Evolutionary conservation across 352 stramenopile genomes (phyloP).

Genomic region (Globisporangium yorkense): DNA sequence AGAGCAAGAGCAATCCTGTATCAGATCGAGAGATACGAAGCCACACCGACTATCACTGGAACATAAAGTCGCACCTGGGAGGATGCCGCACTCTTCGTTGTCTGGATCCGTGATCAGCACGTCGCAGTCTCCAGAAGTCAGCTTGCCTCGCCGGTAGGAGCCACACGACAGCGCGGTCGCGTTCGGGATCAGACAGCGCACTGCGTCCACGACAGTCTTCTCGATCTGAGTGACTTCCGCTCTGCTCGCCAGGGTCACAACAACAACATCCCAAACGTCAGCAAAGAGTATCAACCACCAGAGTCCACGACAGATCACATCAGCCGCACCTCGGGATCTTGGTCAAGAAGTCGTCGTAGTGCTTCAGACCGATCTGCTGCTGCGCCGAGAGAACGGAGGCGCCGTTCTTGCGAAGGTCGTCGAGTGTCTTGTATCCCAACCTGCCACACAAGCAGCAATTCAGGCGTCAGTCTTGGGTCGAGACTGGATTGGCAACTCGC

Average conservation of each 20-base stretch:
- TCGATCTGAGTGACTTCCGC: constrained; percentile 72
- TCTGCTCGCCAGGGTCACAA: constrained; percentile 15
- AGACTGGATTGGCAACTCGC: not conserved
- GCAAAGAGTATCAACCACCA: not conserved
- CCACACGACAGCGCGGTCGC: constrained; percentile 62
- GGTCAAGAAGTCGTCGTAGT: constrained; percentile 73
- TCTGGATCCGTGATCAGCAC: constrained; percentile 75
- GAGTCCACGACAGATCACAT: not conserved
- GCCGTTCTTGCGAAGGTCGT: constrained; percentile 35
- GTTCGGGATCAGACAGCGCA: constrained; percentile 57
- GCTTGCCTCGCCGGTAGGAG: constrained; percentile 74
- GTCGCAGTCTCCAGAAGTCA: constrained; percentile 68
- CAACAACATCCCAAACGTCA: not conserved
- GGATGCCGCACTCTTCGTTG: constrained; percentile 54
- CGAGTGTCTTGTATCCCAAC: constrained; percentile 57
- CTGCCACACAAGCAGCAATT: constrained; percentile 9
- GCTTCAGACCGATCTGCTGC: constrained; percentile 75
- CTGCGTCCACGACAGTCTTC: constrained; percentile 60
- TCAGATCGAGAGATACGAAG: not conserved
- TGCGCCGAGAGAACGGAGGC: constrained; percentile 41
- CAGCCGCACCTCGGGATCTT: constrained; percentile 58
- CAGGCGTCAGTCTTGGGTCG: not conserved
- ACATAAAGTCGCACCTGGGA: constrained; percentile 26
- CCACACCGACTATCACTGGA: not conserved
- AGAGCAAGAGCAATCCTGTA: not conserved